Evolutionary conservation across 495 filamentous ascomycete genomes (phyloP), one percentile per base, ranked within the genome.

Genomic region (Aspergillus funiculosus): DNA sequence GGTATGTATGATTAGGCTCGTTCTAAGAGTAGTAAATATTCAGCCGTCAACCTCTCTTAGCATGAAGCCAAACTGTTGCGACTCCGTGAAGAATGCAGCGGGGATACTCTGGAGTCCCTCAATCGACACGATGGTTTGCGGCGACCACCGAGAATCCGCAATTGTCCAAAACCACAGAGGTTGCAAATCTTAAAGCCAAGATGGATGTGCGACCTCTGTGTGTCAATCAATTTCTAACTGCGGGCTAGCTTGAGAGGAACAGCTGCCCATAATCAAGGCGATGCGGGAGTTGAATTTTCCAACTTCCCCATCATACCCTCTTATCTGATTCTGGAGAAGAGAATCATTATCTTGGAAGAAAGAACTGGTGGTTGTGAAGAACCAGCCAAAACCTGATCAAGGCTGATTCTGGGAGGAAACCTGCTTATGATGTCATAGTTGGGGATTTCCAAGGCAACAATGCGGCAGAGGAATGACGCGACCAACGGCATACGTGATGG

Each of bases 241-340:
- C 17, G 43, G 49, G 11, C 24, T 42, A 46, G 49, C 22, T 14
- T 21, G 36, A 5, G n/a, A 38, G 4, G 22, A 37, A 10, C 22
- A 15, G 37, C 47, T 43, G 31, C 42, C 22, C 15, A 17, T 13
- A 27, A 39, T 27, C 43, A 38, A 46, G 43, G 43, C 24, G 30
- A 17, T 21, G 39, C 50, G 32, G 43, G 31, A 39, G 49, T 28
- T 27, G 31, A 15, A 47, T 39, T 47, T 32, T 26, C 19, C 36
- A 47, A 35, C 22, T 10, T 34, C 17, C 32, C 32, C 13, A 22
- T 24, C n/a, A n/a, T n/a, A n/a, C n/a, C n/a, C n/a, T n/a, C n/a
- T n/a, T n/a, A n/a, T n/a, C n/a, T n/a, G n/a, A n/a, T n/a, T n/a
- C n/a, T n/a, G n/a, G n/a, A n/a, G n/a, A n/a, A n/a, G n/a, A n/a